A percentile compares a stretch with the other conserved stretches of the same genome.
Conservation (phyloP, 768 basidiomycete genomes). For the Suillus weaverae region DNA sequence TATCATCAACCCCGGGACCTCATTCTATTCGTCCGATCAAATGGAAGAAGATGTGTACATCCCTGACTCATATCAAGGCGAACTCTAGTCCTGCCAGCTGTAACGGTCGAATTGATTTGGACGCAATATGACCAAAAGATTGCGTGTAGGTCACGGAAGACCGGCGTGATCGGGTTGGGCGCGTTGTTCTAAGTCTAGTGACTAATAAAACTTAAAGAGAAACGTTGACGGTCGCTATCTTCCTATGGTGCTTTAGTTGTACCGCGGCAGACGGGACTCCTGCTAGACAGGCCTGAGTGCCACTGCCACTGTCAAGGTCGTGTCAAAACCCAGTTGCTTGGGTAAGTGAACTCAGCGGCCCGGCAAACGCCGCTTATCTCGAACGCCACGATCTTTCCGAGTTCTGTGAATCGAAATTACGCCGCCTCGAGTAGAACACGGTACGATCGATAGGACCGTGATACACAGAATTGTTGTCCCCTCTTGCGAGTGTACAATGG, state of each 20-base stretch:
- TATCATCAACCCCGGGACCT: not conserved
- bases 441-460: slow-evolving; percentile 1
- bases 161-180: not conserved
- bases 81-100: not conserved
- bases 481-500: slow-evolving; percentile 18
- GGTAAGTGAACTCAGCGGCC: slow-evolving; percentile 17
- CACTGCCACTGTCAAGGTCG: not conserved
- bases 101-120: not conserved
- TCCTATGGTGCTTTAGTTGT: not conserved
- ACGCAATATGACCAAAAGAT: not conserved
- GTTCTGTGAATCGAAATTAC: too few species aligned
- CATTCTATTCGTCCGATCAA: slow-evolving; percentile 7
- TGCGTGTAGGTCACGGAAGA: not conserved
- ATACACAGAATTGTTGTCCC: not conserved
- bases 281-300: too few species aligned
- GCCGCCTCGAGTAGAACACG: not conserved
- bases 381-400: not conserved
- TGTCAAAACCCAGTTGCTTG: not conserved
- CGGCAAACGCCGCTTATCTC: slow-evolving; percentile 21
- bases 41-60: slow-evolving; percentile 3
- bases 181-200: not conserved
- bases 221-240: not conserved
- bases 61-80: not conserved
- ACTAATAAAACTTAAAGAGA: not conserved
- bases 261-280: not conserved